Percentiles rank a stretch among this genome's conserved stretches.
These are phyloP conservation scores for Selaginella tamariscina DNA, from an alignment of 75 land plant genomes.

Conservation along the genomic window DNA sequence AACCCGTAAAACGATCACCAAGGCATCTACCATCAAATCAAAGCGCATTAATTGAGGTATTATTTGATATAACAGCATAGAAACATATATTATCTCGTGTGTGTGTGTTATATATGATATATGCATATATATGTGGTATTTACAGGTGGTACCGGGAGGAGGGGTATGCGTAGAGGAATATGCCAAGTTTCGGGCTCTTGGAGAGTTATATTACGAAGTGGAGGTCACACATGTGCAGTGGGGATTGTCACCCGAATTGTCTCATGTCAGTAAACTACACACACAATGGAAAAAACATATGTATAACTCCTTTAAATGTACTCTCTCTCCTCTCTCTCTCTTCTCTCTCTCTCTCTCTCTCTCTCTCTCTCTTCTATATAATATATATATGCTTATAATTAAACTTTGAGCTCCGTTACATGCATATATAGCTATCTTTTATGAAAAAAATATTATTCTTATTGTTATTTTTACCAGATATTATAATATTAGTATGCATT, in stretches of 20 bases:
- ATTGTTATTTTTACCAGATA: too few species aligned
- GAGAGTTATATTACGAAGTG: slow-evolving; percentile 57
- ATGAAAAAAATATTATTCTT: too few species aligned
- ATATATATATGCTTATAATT: too few species aligned
- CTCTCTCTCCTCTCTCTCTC: too few species aligned
- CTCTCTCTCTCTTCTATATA: too few species aligned
- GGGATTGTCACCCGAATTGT: slow-evolving; percentile 49
- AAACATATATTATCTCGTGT: neutral
- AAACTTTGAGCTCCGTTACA: too few species aligned
- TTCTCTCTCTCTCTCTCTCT: too few species aligned
- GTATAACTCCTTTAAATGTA: too few species aligned
- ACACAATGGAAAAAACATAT: too few species aligned
- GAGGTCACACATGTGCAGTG: slow-evolving; percentile 68
- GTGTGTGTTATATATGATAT: neutral
- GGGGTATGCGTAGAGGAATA: slow-evolving; percentile 71
- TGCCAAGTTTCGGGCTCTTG: slow-evolving; percentile 51
- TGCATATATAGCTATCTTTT: too few species aligned
- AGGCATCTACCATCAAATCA: slow-evolving; percentile 68
- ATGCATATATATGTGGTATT: neutral
- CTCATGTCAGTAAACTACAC: slow-evolving; percentile 6
- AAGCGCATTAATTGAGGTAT: slow-evolving; percentile 78
- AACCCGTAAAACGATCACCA: slow-evolving; percentile 49
- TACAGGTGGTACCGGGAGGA: slow-evolving; percentile 47
- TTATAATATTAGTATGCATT: too few species aligned
- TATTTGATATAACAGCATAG: neutral